Base-by-base conservation (phyloP, 2,329 filamentous ascomycete species). In the Exophiala xenobiotica region DNA sequence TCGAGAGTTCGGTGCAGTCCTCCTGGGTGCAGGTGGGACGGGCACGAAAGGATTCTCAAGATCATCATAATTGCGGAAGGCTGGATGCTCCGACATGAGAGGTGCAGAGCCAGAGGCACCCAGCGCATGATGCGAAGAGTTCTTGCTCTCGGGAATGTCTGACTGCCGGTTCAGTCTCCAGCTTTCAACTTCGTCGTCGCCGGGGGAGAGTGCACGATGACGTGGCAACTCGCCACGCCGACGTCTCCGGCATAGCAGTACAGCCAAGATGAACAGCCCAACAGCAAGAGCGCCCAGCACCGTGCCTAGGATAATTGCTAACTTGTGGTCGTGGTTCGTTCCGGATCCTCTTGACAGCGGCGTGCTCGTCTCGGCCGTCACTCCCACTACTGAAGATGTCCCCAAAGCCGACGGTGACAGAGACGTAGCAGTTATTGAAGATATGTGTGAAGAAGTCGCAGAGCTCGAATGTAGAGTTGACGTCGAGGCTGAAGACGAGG, bases 41-140 rank as follows among this genome's bases (percentile, higher is more conserved):
- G 60, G 60, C 7, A 56, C 55, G 42, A 62, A 62, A 16, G 60
- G 60, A 39, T 62, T 62, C 46, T 60, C 51, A 29, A 56, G 46
- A 16, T 37, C 47, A 26, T 46, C 41, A 14, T 26, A 16, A 29
- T 29, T 38, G 14, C 53, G 53, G 41, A 48, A 54, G 14, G 48
- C 49, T 22, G 54, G 46, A 49, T 57, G 56, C 20, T 62, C 49
- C 6, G 56, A 43, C 58, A 62, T 61, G 8, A 51, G 38, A 37
- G 58, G 58, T 14, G 58, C 53, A 12, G 24, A 29, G 23, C 42
- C 48, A 7, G 27, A 14, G 29, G 26, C 20, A 18, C 19, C 33
- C 23, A 16, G 9, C 7, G 11, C 39, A 39, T 44, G 55, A 26
- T 27, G 35, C 7, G 42, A 39, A 9, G 49, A 27, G 29, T 38